A percentile compares a stretch with the other conserved stretches of the same genome.
Conservation (phyloP, 2,329 filamentous ascomycete genomes). For the Hymenoscyphus fructigenus region DNA sequence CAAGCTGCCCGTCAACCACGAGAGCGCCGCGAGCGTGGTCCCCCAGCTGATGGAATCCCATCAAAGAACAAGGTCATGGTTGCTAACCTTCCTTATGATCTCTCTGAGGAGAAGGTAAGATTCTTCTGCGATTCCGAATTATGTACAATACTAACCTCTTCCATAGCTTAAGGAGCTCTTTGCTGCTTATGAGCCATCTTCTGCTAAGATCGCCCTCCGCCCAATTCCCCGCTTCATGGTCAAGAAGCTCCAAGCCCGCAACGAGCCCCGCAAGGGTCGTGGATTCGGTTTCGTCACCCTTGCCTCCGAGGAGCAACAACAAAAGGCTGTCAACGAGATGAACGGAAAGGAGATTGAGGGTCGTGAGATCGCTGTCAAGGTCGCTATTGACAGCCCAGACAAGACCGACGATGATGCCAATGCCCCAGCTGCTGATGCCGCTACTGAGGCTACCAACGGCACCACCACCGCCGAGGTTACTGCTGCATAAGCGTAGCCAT, state of each 20-base stretch:
- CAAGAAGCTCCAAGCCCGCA: constrained; percentile 98
- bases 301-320: constrained; percentile 90
- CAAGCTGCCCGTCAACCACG: constrained; percentile 49
- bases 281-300: constrained; percentile 98
- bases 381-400: constrained; percentile 98
- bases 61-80: constrained; percentile 99
- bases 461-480: constrained; percentile 39
- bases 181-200: constrained; percentile 83
- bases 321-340: constrained; percentile 97
- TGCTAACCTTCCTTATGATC: constrained; percentile 96
- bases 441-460: constrained; percentile 53
- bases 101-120: constrained; percentile 90
- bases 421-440: constrained; percentile 43
- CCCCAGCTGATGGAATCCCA: constrained; percentile 93
- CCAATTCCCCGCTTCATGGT: constrained; percentile 99
- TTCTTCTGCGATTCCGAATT: constrained; percentile 32
- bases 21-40: constrained; percentile 79
- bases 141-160: constrained; percentile 14
- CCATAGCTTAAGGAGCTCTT: constrained; percentile 94
- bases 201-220: constrained; percentile 97
- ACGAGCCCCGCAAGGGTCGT: constrained; percentile 97
- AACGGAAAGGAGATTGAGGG: constrained; percentile 99
- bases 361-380: constrained; percentile 99
- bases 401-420: constrained; percentile 88
- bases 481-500: constrained; percentile 38